phyloP scores from a whole-genome alignment of 179 eudicot species.

The Patellifolia procumbens region DNA sequence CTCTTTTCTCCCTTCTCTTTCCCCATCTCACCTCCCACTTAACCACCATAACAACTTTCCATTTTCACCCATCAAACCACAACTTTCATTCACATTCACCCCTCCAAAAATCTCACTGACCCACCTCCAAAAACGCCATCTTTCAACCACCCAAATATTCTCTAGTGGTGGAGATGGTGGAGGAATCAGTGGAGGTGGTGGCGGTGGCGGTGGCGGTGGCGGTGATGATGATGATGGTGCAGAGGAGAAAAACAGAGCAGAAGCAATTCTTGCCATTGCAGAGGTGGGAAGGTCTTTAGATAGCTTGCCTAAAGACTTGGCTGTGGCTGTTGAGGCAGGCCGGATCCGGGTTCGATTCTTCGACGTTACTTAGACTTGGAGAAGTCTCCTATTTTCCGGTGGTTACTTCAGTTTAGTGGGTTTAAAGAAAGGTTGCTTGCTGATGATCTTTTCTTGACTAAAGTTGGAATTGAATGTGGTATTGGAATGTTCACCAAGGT shows the following conservation, averaged over 20 bases:
- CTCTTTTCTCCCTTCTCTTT: slow-evolving; percentile 19
- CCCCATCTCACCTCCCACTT: slow-evolving; percentile 1
- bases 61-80: slow-evolving; percentile 16
- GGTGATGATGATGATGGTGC: slow-evolving; percentile 40
- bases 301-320: slow-evolving; percentile 58
- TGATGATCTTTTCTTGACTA: slow-evolving; percentile 74
- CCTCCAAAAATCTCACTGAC: slow-evolving; percentile 16
- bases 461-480: slow-evolving; percentile 76
- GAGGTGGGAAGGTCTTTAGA: slow-evolving; percentile 54
- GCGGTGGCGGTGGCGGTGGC: slow-evolving; percentile 26
- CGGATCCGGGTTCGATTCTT: slow-evolving; percentile 54
- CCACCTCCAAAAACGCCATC: slow-evolving; percentile 11
- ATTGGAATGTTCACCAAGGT: slow-evolving; percentile 82
- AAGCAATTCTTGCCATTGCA: slow-evolving; percentile 47
- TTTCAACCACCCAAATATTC: slow-evolving; percentile 15
- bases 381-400: slow-evolving; percentile 51
- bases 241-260: slow-evolving; percentile 44
- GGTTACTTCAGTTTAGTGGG: slow-evolving; percentile 73
- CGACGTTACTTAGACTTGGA: slow-evolving; percentile 57
- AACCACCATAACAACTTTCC: slow-evolving; percentile 8
- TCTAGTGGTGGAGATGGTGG: slow-evolving; percentile 14
- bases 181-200: slow-evolving; percentile 2
- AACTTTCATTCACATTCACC: neutral
- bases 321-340: slow-evolving; percentile 50
- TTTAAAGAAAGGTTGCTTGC: slow-evolving; percentile 74